Conservation (phyloP, 371 early-diverging fungal species). For the Choanephora cucurbitarum region DNA sequence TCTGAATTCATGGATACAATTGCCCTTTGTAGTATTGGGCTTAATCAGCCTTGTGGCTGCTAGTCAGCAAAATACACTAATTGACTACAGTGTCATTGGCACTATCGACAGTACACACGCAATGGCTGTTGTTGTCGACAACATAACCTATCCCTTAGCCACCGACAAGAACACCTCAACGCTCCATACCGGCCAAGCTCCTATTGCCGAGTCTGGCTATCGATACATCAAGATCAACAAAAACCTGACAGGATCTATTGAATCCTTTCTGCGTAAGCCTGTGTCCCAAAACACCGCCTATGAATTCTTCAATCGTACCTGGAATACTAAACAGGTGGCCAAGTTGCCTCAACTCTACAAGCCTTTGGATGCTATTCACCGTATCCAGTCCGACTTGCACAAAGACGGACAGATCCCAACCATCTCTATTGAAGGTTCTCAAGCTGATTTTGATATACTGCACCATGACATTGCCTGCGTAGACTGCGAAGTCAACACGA, state of each 20-base stretch:
- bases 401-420: conserved; percentile 29
- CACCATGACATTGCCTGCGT: conserved; percentile 4
- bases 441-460: conserved; percentile 15
- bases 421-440: conserved; percentile 16
- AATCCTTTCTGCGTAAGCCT: conserved; percentile 20
- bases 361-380: conserved; percentile 20
- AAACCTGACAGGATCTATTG: conserved; percentile 8
- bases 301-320: conserved; percentile 30
- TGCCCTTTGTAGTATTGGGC: background rate
- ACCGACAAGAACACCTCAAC: background rate
- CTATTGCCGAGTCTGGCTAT: conserved; percentile 22
- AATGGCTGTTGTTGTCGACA: conserved; percentile 27
- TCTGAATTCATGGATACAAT: background rate
- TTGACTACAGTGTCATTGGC: conserved; percentile 20
- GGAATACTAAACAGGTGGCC: conserved; percentile 16
- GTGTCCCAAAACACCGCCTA: conserved; percentile 12
- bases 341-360: conserved; percentile 15
- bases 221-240: conserved; percentile 18
- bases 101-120: conserved; percentile 11
- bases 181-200: conserved; percentile 24
- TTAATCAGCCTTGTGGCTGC: background rate
- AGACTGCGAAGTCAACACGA: conserved; percentile 10
- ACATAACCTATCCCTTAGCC: conserved; percentile 13
- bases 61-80: conserved; percentile 2
- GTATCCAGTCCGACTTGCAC: conserved; percentile 24